These are phyloP conservation scores for Pilobolus umbonatus DNA, from an alignment of 192 early-diverging fungal genomes.

Conservation along the genomic window DNA sequence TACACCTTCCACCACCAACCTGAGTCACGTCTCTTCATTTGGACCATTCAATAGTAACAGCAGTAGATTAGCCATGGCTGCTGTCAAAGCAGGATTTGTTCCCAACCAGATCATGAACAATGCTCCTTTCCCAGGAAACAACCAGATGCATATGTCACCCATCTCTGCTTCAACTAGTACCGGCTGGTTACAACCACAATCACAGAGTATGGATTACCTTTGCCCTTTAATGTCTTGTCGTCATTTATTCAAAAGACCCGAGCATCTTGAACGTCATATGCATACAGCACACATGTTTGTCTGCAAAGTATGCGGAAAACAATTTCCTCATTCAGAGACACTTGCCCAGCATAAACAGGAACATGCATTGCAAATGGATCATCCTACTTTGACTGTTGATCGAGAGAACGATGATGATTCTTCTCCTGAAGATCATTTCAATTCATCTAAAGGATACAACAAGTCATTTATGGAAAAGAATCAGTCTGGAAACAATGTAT, in stretches of 20 bases:
- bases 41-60: neutral
- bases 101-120: conserved; percentile 4
- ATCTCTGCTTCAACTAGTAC: neutral
- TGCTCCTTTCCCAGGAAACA: neutral
- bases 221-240: conserved; percentile 7
- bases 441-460: neutral
- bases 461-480: neutral
- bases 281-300: neutral
- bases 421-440: neutral
- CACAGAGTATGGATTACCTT: neutral
- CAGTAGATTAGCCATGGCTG: conserved; percentile 25
- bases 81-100: conserved; percentile 16
- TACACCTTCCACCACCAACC: conserved; percentile 15
- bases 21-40: neutral
- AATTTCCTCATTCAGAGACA: conserved; percentile 9
- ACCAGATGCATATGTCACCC: neutral
- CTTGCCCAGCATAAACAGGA: conserved; percentile 11
- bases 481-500: no score
- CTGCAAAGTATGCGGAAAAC: conserved; percentile 11
- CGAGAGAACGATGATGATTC: neutral
- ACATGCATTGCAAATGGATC: neutral
- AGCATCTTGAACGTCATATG: conserved; percentile 7
- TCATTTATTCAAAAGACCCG: neutral
- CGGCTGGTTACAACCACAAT: no score
- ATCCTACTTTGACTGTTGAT: neutral